Conservation (phyloP, 2,329 filamentous ascomycete genomes). For the Dothideomycetes sp. region DNA sequence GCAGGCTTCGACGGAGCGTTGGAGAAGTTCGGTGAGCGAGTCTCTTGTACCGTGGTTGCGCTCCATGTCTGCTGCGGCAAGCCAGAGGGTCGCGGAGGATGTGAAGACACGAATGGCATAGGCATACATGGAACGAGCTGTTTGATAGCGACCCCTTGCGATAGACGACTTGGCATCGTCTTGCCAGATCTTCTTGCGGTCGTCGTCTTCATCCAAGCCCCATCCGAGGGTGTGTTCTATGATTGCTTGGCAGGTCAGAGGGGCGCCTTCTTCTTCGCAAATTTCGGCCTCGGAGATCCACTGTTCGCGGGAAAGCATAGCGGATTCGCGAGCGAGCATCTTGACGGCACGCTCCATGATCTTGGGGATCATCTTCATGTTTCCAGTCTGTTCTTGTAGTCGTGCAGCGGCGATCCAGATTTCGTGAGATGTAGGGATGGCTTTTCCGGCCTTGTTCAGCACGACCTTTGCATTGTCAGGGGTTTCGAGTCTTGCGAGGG, state of each 20-base stretch:
- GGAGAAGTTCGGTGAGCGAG: slow-evolving; percentile 71
- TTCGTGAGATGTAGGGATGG: slow-evolving; percentile 83
- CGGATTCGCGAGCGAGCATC: slow-evolving; percentile 76
- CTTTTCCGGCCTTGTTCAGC: slow-evolving; percentile 88
- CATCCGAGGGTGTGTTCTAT: slow-evolving; percentile 88
- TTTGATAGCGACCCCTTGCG: slow-evolving; percentile 72
- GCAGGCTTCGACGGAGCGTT: slow-evolving; percentile 88
- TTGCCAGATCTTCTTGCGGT: slow-evolving; percentile 91
- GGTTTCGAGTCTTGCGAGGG: slow-evolving; percentile 77
- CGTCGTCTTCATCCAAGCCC: slow-evolving; percentile 89
- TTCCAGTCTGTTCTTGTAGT: slow-evolving; percentile 80
- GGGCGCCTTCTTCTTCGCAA: slow-evolving; percentile 83
- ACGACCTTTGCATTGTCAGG: slow-evolving; percentile 91
- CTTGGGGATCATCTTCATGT: slow-evolving; percentile 61
- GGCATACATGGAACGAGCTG: slow-evolving; percentile 84
- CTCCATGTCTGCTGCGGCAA: slow-evolving; percentile 83
- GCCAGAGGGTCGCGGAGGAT: slow-evolving; percentile 79
- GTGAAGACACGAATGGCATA: slow-evolving; percentile 84
- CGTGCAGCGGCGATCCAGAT: slow-evolving; percentile 94
- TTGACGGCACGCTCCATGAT: slow-evolving; percentile 93
- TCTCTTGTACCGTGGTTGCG: slow-evolving; percentile 79
- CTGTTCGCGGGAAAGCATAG: slow-evolving; percentile 94
- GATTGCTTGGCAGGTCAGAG: slow-evolving; percentile 78
- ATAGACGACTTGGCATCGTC: slow-evolving; percentile 82
- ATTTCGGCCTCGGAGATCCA: slow-evolving; percentile 94